Percentiles rank a stretch among this genome's conserved stretches.
These are phyloP conservation scores for Agaricus subrufescens DNA, from an alignment of 768 basidiomycete genomes.

Conservation along the genomic window DNA sequence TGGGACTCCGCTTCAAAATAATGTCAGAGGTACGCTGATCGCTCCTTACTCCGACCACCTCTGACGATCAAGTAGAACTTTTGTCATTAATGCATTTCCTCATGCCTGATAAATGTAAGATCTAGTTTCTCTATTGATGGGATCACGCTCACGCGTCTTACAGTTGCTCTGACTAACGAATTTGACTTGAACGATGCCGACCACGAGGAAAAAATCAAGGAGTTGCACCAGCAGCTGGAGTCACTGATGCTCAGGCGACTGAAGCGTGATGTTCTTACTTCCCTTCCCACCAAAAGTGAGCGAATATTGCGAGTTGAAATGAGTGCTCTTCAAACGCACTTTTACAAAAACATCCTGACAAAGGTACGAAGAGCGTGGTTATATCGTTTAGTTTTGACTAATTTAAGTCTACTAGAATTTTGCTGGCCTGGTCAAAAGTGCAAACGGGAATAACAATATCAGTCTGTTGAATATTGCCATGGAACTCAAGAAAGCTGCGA, in stretches of 20 bases:
- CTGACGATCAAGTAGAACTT: slow-evolving; percentile 53
- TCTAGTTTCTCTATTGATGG: not conserved
- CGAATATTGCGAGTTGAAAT: slow-evolving; percentile 97
- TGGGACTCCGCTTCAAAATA: slow-evolving; percentile 97
- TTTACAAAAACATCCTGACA: slow-evolving; percentile 97
- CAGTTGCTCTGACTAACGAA: slow-evolving; percentile 90
- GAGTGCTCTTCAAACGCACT: slow-evolving; percentile 93
- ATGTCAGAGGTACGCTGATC: slow-evolving; percentile 81
- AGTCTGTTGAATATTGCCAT: slow-evolving; percentile 97
- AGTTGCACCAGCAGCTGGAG: slow-evolving; percentile 89
- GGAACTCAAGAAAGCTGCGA: slow-evolving; percentile 98
- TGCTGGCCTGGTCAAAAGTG: slow-evolving; percentile 84
- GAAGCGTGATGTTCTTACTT: slow-evolving; percentile 95
- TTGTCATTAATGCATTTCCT: slow-evolving; percentile 98
- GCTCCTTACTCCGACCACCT: not conserved
- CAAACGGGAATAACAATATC: slow-evolving; percentile 85
- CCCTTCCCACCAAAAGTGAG: slow-evolving; percentile 96
- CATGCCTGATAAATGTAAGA: slow-evolving; percentile 95
- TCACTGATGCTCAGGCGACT: slow-evolving; percentile 91
- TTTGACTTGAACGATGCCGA: slow-evolving; percentile 93
- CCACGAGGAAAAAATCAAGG: slow-evolving; percentile 93
- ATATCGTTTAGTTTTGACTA: not conserved
- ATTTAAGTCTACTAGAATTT: slow-evolving; percentile 63
- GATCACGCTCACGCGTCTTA: slow-evolving; percentile 7
- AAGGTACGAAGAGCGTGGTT: slow-evolving; percentile 46